These are phyloP conservation scores for Didymella pinodella DNA, from an alignment of 2,329 filamentous ascomycete genomes.

Conservation along the genomic window DNA sequence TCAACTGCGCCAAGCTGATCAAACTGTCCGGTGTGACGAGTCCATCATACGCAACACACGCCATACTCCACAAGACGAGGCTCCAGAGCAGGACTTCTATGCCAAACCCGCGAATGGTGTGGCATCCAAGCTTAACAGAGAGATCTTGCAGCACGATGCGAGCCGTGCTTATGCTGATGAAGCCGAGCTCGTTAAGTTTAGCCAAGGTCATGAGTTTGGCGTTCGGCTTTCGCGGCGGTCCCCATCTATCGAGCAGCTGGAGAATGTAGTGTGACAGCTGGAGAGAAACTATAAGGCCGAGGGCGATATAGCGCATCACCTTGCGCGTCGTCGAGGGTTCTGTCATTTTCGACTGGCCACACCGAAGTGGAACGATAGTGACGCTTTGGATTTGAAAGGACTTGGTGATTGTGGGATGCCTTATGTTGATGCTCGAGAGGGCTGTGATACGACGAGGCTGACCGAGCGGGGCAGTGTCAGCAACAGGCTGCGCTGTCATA, in stretches of 20 bases:
- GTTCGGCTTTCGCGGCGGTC: neutral
- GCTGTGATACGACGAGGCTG: too few relatives aligned
- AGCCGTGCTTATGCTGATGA: neutral
- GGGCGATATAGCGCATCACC: neutral
- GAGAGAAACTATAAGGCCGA: neutral
- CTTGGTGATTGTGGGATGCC: too few relatives aligned
- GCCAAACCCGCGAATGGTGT: neutral
- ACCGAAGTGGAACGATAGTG: too few relatives aligned
- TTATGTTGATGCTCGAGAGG: too few relatives aligned
- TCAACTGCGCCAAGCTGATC: neutral
- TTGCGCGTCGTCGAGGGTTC: neutral
- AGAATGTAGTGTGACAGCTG: slow-evolving; percentile 1
- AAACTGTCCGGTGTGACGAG: neutral
- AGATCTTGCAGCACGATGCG: neutral
- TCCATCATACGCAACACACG: neutral
- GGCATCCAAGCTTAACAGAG: neutral
- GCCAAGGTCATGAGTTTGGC: neutral
- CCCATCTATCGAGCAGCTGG: neutral
- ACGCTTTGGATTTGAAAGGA: too few relatives aligned
- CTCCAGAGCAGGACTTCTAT: slow-evolving; percentile 5
- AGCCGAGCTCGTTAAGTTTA: neutral
- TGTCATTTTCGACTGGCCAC: neutral
- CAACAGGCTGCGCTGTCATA: too few relatives aligned
- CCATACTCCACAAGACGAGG: slow-evolving; percentile 4
- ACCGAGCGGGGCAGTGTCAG: too few relatives aligned